A percentile compares a stretch with the other conserved stretches of the same genome.
Conservation (phyloP, 768 basidiomycete species). For the Lactarius psammicola region DNA sequence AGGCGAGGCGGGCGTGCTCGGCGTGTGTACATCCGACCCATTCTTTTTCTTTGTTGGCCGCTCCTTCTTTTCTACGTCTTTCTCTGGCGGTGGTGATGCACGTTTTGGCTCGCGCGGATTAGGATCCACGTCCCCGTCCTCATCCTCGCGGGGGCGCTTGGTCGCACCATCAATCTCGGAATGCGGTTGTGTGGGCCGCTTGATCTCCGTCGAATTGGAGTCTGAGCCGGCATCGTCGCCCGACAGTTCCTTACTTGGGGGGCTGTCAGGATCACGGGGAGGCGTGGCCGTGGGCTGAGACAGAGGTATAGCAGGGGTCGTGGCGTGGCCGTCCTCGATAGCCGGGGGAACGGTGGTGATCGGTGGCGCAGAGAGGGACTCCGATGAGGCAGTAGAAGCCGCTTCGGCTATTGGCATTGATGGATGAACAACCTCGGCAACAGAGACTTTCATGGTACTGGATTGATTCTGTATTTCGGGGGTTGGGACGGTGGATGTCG, state of each 20-base stretch:
- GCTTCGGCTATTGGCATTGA: background rate
- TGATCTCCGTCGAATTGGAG: slow-evolving; percentile 50
- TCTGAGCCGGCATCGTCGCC: slow-evolving; percentile 63
- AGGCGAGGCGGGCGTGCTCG: slow-evolving; percentile 14
- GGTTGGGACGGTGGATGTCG: slow-evolving; percentile 3
- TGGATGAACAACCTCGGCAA: background rate
- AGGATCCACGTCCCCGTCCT: slow-evolving; percentile 20
- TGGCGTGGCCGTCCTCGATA: background rate
- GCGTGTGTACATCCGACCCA: slow-evolving; percentile 14
- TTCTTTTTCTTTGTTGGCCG: slow-evolving; percentile 23
- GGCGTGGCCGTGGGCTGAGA: background rate
- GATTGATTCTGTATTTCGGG: slow-evolving; percentile 13
- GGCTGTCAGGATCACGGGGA: slow-evolving; percentile 5
- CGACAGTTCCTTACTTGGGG: slow-evolving; percentile 41
- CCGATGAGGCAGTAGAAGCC: background rate
- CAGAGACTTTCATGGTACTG: background rate
- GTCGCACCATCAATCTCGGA: slow-evolving; percentile 39
- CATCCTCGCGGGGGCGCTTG: slow-evolving; percentile 25
- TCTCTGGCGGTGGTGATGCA: slow-evolving; percentile 56
- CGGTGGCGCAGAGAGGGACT: slow-evolving; percentile 1
- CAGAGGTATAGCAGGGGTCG: background rate
- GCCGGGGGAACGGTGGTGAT: background rate
- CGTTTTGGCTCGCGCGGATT: slow-evolving; percentile 48
- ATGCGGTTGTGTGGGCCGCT: slow-evolving; percentile 65
- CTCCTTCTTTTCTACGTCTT: slow-evolving; percentile 21